Base-by-base conservation (phyloP, 805 yeast species). In the Diddensiella caesifluorescens region DNA sequence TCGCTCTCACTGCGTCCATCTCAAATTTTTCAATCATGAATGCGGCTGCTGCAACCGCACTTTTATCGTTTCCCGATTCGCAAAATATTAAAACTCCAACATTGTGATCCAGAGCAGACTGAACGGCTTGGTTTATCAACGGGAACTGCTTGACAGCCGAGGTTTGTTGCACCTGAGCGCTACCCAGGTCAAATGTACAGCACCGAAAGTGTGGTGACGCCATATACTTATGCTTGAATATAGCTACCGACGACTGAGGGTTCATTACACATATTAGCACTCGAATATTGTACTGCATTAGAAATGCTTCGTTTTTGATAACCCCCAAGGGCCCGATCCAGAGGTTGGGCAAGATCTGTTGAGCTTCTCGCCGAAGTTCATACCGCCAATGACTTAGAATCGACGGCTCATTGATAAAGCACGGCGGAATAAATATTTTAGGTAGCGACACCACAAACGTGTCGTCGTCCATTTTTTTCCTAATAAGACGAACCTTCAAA, bases 261-360 rank as follows among this genome's bases (percentile, higher is more conserved):
- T 21, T 13, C 30, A 46, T 44, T 19, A 53, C 31, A 2, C 49
- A 48, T 12, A 53, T 42, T 27, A 52, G 32, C 4, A 46, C 44
- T 2, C 47, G 38, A 46, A 73, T 66, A 46, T 69, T 68, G 42
- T 68, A 58, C n/a, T 55, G 50, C 15, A 45, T 40, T 6, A 74
- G 49, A 39, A 69, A 66, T 5, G 58, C 61, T 5, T 52, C 49
- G 50, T 70, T 68, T 1, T 66, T 59, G n/a, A 70, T 53, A 1
- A 68, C 61, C 38, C 69, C 60, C 41, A 70, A 48, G 1, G 78
- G 75, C 1, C 79, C 78, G 22, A 74, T 59, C 62, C 68, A 71
- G 2, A 73, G 54, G 34, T 63, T 57, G 15, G 63, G 62, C 6
- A 66, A 55, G 13, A 74, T 44, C 44, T 59, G 62, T 51, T 72